A percentile compares a stretch with the other conserved stretches of the same genome.
These are phyloP conservation scores for Cyclocybe cylindracea DNA, from an alignment of 768 basidiomycete genomes.

Conservation along the genomic window DNA sequence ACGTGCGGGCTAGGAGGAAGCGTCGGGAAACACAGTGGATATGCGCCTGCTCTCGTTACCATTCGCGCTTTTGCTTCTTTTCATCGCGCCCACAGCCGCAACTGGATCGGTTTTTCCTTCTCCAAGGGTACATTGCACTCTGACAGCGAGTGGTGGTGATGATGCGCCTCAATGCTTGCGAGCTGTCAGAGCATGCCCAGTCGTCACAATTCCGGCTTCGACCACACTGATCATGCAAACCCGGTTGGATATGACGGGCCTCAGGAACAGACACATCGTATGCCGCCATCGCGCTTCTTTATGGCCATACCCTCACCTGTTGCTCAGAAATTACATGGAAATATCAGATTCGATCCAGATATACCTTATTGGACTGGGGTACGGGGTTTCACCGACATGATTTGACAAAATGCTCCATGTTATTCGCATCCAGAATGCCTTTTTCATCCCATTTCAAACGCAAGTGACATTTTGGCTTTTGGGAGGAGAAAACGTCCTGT, in stretches of 20 bases:
- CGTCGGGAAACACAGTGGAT: not conserved
- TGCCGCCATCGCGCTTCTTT: conserved; percentile 7
- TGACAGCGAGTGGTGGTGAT: conserved; percentile 47
- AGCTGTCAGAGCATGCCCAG: conserved; percentile 42
- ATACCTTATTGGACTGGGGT: conserved; percentile 57
- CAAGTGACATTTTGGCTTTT: conserved; percentile 58
- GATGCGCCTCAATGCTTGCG: conserved; percentile 50
- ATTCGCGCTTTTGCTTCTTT: conserved; percentile 5
- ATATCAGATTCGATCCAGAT: conserved; percentile 49
- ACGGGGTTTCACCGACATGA: conserved; percentile 4
- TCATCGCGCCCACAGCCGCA: conserved; percentile 3
- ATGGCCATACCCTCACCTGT: not conserved
- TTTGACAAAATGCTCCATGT: not conserved
- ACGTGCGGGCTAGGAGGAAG: not conserved
- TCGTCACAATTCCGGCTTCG: conserved; percentile 41
- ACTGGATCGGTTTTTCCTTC: not conserved
- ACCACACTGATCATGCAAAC: conserved; percentile 54
- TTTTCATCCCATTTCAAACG: conserved; percentile 54
- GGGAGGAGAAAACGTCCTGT: conserved; percentile 46
- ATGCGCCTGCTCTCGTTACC: conserved; percentile 10
- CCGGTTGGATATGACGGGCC: conserved; percentile 54
- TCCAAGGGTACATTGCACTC: conserved; percentile 33
- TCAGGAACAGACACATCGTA: conserved; percentile 51
- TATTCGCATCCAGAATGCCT: conserved; percentile 39
- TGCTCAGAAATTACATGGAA: conserved; percentile 48